phyloP scores from a whole-genome alignment of 2,329 filamentous ascomycete species.

The Aspergillus costaricaensis region DNA sequence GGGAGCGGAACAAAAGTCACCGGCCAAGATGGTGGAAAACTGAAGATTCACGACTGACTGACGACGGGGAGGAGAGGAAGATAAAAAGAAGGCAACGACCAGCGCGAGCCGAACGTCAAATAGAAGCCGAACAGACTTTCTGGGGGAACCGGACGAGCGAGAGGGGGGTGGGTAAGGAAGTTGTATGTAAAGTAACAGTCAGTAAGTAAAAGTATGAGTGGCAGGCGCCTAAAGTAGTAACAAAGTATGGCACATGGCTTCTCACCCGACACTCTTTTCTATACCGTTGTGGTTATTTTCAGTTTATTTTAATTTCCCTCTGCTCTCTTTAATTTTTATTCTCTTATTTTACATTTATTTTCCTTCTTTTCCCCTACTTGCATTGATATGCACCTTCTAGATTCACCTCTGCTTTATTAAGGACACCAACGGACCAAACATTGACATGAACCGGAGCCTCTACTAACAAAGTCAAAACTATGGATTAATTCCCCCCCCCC shows the following conservation, averaged over 20 bases:
- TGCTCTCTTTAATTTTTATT: neutral
- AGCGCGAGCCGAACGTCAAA: constrained; percentile 21
- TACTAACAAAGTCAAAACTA: neutral
- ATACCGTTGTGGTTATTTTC: neutral
- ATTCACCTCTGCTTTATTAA: neutral
- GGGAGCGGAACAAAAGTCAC: neutral
- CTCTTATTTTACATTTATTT: neutral
- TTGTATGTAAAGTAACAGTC: constrained; percentile 8
- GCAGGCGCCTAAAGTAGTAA: constrained; percentile 5
- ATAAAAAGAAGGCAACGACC: constrained; percentile 9
- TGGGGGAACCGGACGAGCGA: constrained; percentile 17
- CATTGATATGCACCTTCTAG: neutral
- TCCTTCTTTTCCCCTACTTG: neutral
- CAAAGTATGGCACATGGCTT: constrained; percentile 13
- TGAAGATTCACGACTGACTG: neutral
- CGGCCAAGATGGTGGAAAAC: neutral
- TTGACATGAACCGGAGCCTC: neutral
- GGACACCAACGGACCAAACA: neutral
- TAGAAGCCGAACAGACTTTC: constrained; percentile 24
- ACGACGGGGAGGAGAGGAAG: neutral
- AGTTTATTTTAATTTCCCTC: neutral
- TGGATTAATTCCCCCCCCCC: neutral
- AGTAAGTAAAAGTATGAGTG: constrained; percentile 1
- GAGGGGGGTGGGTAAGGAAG: constrained; percentile 18
- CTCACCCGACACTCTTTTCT: neutral